Evolutionary conservation across 306 rosid genomes (phyloP).

Genomic region (Morella rubra): DNA sequence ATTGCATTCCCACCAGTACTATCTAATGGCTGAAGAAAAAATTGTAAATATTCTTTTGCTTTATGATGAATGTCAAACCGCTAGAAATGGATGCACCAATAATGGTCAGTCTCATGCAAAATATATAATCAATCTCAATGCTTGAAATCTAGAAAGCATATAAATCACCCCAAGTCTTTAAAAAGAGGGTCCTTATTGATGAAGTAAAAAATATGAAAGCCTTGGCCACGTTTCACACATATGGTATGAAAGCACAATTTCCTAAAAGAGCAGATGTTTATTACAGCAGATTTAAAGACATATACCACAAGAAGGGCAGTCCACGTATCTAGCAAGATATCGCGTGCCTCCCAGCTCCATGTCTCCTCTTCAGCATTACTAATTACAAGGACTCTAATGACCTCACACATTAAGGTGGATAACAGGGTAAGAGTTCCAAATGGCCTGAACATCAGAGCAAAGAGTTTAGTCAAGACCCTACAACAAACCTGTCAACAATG

Average conservation of each 20-base stretch:
- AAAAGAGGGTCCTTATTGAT: background rate
- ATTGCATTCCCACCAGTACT: slow-evolving; percentile 46
- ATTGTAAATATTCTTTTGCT: slow-evolving; percentile 19
- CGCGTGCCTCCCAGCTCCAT: slow-evolving; percentile 98
- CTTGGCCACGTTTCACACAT: background rate
- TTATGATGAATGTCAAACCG: slow-evolving; percentile 22
- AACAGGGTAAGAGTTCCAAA: slow-evolving; percentile 67
- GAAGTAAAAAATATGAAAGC: background rate
- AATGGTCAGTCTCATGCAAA: background rate
- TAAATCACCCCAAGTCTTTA: background rate
- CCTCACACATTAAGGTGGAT: slow-evolving; percentile 78
- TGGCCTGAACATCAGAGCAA: slow-evolving; percentile 62
- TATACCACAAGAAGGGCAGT: slow-evolving; percentile 84
- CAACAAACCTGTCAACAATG: background rate
- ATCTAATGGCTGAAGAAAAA: slow-evolving; percentile 66
- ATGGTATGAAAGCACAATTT: background rate
- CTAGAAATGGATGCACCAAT: background rate
- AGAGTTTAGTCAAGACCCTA: slow-evolving; percentile 9
- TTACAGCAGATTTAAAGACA: slow-evolving; percentile 16
- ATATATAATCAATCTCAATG: background rate
- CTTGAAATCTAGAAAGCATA: background rate
- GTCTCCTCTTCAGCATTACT: slow-evolving; percentile 70
- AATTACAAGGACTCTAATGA: slow-evolving; percentile 68
- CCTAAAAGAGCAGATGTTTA: slow-evolving; percentile 21
- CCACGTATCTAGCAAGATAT: slow-evolving; percentile 85